Evolutionary conservation across 1,284 basidiomycete species (phyloP), one percentile per base, ranked within the genome.

Genomic region (Agaricales sp.): DNA sequence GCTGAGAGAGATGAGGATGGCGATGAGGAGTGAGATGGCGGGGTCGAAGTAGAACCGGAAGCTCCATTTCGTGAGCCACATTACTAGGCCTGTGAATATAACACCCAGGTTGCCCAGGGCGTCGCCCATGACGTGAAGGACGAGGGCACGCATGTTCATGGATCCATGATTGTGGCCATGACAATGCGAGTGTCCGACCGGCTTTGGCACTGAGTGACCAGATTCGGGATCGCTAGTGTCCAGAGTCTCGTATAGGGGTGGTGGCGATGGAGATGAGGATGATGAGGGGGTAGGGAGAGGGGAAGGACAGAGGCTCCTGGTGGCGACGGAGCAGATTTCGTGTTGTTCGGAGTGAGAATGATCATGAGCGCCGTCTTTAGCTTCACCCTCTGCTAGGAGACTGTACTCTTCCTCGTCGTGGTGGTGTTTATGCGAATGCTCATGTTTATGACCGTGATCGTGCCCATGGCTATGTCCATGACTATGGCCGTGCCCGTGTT

Each of bases 81-180:
- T 95, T 61, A 96, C 72, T 8, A 98, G 76, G 55, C 96, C 96
- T 3, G 94, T 90, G 22, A 85, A 80, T 54, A 99, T 98, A 54
- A 99, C 96, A 53, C 96, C 96, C 54, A 98, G 87, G 64, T 99
- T 99, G 51, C 96, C 95, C 38, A 97, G 75, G 20, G 96, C 96
- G 68, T 99, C 96, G 26, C 96, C 95, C 38, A 99, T 66, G 21
- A 99, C 95, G 66, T 99, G 96, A 20, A 99, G 68, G 50, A 99
- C 76, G 2, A 99, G 77, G 23, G 93, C 96, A 25, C 74, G 87
- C 93, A 99, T 98, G 68, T 98, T 99, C 95, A 99, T 98, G 3
- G 84, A 89, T 16, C 86, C 71, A 61, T 90, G 86, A 1, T 71
- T 63, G 59, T 88, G 85, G 6, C 69, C 68, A 55, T 75, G 71